phyloP scores from a whole-genome alignment of 164 flowering plant genomes.

The Magnolia kwangsiensis region DNA sequence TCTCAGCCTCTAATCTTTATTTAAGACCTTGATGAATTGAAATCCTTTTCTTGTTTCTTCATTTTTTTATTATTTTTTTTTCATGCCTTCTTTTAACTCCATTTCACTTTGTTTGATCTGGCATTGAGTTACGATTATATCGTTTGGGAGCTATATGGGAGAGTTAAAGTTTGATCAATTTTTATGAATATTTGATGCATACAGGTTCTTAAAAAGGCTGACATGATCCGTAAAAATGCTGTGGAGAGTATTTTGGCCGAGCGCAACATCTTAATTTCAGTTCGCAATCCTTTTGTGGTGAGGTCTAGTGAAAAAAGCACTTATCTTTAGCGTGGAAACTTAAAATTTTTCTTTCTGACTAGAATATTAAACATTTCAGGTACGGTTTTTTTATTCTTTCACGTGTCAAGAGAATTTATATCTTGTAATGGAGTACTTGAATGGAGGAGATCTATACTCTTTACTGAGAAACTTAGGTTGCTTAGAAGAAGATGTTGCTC shows the following conservation, averaged over 20 bases:
- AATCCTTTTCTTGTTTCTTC: not conserved
- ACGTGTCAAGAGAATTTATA: conserved; percentile 97
- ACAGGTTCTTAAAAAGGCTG: conserved; percentile 96
- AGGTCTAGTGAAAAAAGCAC: conserved; percentile 28
- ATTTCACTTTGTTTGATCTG: not conserved
- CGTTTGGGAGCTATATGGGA: not conserved
- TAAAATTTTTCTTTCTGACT: conserved; percentile 20
- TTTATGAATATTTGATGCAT: conserved; percentile 3
- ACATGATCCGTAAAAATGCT: conserved; percentile 99
- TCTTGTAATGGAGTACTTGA: conserved; percentile 99
- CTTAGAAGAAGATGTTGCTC: conserved; percentile 96
- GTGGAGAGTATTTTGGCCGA: conserved; percentile 99
- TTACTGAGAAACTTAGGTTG: conserved; percentile 94
- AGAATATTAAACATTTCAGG: conserved; percentile 42
- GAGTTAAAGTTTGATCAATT: not conserved
- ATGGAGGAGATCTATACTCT: conserved; percentile 98
- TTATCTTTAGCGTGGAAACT: not conserved
- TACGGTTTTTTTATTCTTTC: conserved; percentile 99
- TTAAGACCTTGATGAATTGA: too few relatives aligned
- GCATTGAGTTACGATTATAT: not conserved
- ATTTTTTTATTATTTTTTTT: not conserved
- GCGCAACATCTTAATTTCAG: conserved; percentile 93
- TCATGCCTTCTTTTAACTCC: too few relatives aligned
- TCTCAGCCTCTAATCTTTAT: too few relatives aligned
- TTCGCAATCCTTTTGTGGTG: conserved; percentile 99